Percentiles rank a stretch among this genome's conserved stretches.
phyloP scores from a whole-genome alignment of 495 filamentous ascomycete genomes.

The Penicillium fimorum region DNA sequence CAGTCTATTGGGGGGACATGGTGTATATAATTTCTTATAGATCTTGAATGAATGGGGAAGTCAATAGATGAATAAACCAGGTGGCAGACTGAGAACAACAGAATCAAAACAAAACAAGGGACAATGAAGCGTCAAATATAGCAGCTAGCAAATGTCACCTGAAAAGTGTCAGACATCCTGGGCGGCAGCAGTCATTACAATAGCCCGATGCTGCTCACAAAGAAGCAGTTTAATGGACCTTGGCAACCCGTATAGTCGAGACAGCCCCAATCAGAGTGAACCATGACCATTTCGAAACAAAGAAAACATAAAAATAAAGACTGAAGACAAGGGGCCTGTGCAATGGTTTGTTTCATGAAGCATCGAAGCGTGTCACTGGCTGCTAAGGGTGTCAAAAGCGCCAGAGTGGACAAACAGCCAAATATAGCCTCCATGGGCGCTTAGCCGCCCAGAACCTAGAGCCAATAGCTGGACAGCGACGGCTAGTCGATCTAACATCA shows the following conservation, averaged over 20 bases:
- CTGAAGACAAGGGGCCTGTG: conserved; percentile 12
- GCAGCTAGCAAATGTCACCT: background rate
- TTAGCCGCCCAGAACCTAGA: conserved; percentile 19
- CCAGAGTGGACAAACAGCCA: conserved; percentile 15
- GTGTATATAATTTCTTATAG: conserved; percentile 17
- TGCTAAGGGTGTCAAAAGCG: conserved; percentile 12
- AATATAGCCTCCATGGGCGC: conserved; percentile 26
- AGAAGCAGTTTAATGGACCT: conserved; percentile 17
- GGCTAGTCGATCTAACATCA: conserved; percentile 14
- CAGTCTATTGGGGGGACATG: conserved; percentile 20
- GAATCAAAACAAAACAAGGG: conserved; percentile 7
- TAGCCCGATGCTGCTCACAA: conserved; percentile 8
- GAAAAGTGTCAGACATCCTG: background rate
- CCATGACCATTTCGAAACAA: conserved; percentile 18
- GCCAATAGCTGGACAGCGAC: conserved; percentile 17
- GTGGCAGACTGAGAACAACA: conserved; percentile 10
- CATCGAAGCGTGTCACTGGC: conserved; percentile 16
- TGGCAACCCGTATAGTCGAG: conserved; percentile 12
- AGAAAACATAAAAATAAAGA: conserved; percentile 21
- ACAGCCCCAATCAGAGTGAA: conserved; percentile 18
- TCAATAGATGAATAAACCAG: conserved; percentile 13
- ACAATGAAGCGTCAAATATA: conserved; percentile 17
- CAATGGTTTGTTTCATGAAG: conserved; percentile 24
- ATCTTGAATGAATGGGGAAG: conserved; percentile 13
- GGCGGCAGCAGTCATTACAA: conserved; percentile 18